Conservation (phyloP, 2,329 filamentous ascomycete genomes). For the Colletotrichum orchidophilum region DNA sequence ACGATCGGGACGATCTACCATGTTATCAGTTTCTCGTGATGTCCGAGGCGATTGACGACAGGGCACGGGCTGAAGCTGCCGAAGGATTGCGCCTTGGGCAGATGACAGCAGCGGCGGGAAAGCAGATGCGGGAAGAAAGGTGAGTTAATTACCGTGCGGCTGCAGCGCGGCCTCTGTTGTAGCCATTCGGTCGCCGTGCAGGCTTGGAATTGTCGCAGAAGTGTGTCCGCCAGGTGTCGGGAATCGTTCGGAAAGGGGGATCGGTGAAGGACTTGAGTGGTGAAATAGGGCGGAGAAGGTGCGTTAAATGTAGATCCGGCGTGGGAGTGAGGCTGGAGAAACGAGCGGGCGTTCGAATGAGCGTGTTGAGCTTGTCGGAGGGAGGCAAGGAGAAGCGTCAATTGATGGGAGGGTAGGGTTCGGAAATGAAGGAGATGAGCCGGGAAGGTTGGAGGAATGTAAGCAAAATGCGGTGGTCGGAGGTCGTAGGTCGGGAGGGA, state of each 20-base stretch:
- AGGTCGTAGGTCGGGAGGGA: not conserved
- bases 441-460: not conserved
- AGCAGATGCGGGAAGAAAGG: not conserved
- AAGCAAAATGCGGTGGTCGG: conserved; percentile 1
- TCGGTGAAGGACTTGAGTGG: not conserved
- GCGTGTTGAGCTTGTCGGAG: not conserved
- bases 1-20: conserved; percentile 71
- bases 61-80: not conserved
- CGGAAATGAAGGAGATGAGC: not conserved
- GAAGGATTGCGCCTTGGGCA: not conserved
- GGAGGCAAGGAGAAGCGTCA: not conserved
- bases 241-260: not conserved
- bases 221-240: not conserved
- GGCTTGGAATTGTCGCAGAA: not conserved
- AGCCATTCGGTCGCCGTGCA: conserved; percentile 35
- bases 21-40: conserved; percentile 42
- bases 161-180: conserved; percentile 35
- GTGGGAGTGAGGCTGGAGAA: not conserved
- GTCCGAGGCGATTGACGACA: conserved; percentile 32
- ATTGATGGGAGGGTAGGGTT: not conserved
- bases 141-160: conserved; percentile 35
- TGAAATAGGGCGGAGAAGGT: not conserved
- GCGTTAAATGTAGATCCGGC: not conserved
- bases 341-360: not conserved
- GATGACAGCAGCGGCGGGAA: not conserved